A percentile compares a stretch with the other conserved stretches of the same genome.
Conservation (phyloP, 805 yeast genomes). For the Lipomyces lipofer region DNA sequence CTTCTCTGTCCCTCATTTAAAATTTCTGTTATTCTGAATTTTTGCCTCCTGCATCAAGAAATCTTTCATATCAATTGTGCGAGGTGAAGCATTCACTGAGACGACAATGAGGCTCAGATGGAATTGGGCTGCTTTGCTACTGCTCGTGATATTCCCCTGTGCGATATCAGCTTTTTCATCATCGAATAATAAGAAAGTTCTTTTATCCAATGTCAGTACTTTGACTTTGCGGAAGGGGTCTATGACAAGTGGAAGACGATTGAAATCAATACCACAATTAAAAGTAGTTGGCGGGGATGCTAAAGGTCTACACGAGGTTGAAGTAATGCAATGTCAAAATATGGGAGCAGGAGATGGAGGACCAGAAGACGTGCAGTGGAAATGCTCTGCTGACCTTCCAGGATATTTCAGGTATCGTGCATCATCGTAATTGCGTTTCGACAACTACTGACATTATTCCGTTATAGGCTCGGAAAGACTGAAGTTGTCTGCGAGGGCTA, state of each 20-base stretch:
- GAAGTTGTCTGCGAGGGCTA: slow-evolving; percentile 30
- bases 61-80: too few species aligned
- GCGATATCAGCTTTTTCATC: too few species aligned
- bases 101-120: too few species aligned
- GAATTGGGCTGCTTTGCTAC: too few species aligned
- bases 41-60: too few species aligned
- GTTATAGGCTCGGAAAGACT: slow-evolving; percentile 21
- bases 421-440: background rate
- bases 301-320: slow-evolving; percentile 19
- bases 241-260: slow-evolving; percentile 14
- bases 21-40: too few species aligned
- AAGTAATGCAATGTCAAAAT: slow-evolving; percentile 25
- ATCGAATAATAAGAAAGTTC: background rate
- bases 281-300: slow-evolving; percentile 27
- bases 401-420: slow-evolving; percentile 17
- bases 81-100: too few species aligned
- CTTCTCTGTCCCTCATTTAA: too few species aligned
- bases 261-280: slow-evolving; percentile 17
- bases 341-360: slow-evolving; percentile 30
- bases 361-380: slow-evolving; percentile 29
- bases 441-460: background rate
- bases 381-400: slow-evolving; percentile 28
- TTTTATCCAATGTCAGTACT: slow-evolving; percentile 14
- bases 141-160: too few species aligned
- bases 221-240: slow-evolving; percentile 19